A percentile compares a stretch with the other conserved stretches of the same genome.
Conservation (phyloP, 2,329 filamentous ascomycete species). For the Capronia americana region DNA sequence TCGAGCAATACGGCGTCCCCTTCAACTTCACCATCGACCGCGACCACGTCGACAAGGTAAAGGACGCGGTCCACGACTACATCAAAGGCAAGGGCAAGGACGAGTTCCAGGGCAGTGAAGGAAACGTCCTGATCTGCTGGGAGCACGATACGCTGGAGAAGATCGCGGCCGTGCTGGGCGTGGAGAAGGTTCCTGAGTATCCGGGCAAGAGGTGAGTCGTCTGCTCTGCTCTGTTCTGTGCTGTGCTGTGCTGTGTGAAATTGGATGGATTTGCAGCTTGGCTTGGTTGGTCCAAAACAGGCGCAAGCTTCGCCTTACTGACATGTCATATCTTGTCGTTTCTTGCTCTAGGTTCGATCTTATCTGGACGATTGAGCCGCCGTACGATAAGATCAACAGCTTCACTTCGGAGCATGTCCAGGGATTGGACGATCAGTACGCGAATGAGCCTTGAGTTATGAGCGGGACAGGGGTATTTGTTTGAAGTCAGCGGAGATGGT, state of each 20-base stretch:
- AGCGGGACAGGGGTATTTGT: not conserved
- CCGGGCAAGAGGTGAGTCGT: conserved; percentile 53
- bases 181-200: conserved; percentile 57
- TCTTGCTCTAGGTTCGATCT: conserved; percentile 24
- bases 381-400: conserved; percentile 21
- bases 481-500: not conserved
- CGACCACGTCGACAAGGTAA: conserved; percentile 63
- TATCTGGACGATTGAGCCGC: conserved; percentile 27
- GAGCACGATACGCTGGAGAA: conserved; percentile 62
- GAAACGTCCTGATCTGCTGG: conserved; percentile 69
- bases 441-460: conserved; percentile 10
- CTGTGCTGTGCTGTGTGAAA: not conserved
- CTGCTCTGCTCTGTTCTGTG: not conserved
- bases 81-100: conserved; percentile 49
- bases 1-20: conserved; percentile 30
- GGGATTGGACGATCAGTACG: conserved; percentile 18
- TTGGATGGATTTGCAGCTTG: not conserved
- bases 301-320: not conserved
- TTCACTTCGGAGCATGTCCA: conserved; percentile 23
- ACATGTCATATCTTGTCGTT: not conserved
- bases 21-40: conserved; percentile 47
- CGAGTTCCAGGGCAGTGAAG: conserved; percentile 45
- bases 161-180: conserved; percentile 61
- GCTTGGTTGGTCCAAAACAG: not conserved
- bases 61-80: conserved; percentile 41